Evolutionary conservation across 768 basidiomycete genomes (phyloP), one percentile per base, ranked within the genome.

Genomic region (Lepiota subincarnata): DNA sequence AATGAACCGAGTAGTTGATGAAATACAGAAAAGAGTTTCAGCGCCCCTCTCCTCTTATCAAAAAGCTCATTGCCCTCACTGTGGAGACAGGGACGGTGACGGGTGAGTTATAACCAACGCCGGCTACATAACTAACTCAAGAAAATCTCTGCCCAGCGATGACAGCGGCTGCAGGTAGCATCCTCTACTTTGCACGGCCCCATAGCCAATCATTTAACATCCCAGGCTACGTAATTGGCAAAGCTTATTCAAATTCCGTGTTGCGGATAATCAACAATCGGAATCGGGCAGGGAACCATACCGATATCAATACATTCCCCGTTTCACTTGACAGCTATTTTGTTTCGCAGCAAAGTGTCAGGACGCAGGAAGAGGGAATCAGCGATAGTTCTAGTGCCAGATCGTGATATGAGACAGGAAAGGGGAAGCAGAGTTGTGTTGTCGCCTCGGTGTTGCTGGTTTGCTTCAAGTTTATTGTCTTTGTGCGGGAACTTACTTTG

Each of bases 1-100:
- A 6, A 11, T 31, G 12, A n/a, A 20, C 2, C n/a, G 10, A n/a
- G 10, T 14, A 51, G 50, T 40, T 51, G 6, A 18, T 51, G 4
- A 51, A 51, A 22, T 31, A 42, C 10, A 41, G 22, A 19, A 51
- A 35, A 22, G 50, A 51, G 31, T 51, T 51, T 22, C 28, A 43
- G 6, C 35, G 24, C 6, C 36, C 40, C 5, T 34, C 39, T 18
- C 22, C 34, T 28, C n/a, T 51, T 11, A 34, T 51, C 19, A n/a
- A 39, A 35, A 41, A 22, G 31, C 31, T 51, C 18, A 31, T 51
- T 28, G 28, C 18, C 6, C 18, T 51, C 5, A 43, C 50, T 4
- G 40, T 51, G 11, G 50, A 51, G 31, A 51, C 50, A 3, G 50
- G 50, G 19, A 12, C 50, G 34, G 28, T 39, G 35, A 51, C 50